Conservation (phyloP, 2,329 filamentous ascomycete genomes). For the Fusarium sp. region DNA sequence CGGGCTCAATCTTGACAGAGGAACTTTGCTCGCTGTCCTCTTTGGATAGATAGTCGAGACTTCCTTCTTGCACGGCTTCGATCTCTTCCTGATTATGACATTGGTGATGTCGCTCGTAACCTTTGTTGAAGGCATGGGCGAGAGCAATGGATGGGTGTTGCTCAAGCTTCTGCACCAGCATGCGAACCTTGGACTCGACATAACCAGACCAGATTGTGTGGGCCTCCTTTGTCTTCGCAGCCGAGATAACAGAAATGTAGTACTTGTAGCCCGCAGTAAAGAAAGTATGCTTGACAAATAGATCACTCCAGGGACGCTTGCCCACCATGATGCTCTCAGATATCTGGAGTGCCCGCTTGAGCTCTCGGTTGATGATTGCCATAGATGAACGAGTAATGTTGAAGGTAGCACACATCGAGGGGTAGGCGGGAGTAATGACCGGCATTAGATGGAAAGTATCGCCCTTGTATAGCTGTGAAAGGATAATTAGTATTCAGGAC, state of each 20-base stretch:
- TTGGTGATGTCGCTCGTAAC: conserved; percentile 84
- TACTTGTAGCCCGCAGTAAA: conserved; percentile 96
- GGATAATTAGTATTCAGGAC: conserved; percentile 5
- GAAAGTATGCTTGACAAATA: conserved; percentile 92
- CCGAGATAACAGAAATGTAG: conserved; percentile 88
- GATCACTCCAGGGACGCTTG: conserved; percentile 83
- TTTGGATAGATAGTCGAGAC: conserved; percentile 60
- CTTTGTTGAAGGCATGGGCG: conserved; percentile 93
- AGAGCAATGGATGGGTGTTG: conserved; percentile 82
- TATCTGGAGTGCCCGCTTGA: conserved; percentile 81
- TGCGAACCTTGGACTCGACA: conserved; percentile 91
- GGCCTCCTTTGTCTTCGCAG: conserved; percentile 84
- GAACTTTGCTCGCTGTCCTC: conserved; percentile 57
- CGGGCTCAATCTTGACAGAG: conserved; percentile 29
- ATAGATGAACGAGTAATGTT: conserved; percentile 92
- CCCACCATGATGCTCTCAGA: conserved; percentile 83
- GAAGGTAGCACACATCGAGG: conserved; percentile 97
- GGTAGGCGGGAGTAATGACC: conserved; percentile 97
- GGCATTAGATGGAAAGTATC: conserved; percentile 95
- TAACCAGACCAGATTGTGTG: conserved; percentile 91
- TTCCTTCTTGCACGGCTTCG: conserved; percentile 67
- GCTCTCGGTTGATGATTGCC: conserved; percentile 84
- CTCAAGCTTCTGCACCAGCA: conserved; percentile 87
- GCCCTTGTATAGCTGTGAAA: conserved; percentile 75
- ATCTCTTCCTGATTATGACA: conserved; percentile 69